Base-by-base conservation (phyloP, 441 rosid genomes). In the Raphanus hybrid region DNA sequence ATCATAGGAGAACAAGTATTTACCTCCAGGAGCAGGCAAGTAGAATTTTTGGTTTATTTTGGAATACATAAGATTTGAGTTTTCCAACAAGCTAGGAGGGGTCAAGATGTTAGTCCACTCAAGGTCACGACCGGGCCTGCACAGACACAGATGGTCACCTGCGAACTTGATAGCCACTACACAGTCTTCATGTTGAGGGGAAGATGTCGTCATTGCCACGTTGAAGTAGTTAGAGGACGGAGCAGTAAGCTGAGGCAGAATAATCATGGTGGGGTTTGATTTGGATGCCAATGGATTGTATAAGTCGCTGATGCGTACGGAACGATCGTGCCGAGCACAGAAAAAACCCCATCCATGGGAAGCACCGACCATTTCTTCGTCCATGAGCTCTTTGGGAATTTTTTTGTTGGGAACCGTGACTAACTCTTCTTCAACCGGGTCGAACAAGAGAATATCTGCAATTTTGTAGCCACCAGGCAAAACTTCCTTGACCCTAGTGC, bases 191-290 rank as follows among this genome's bases (percentile, higher is more conserved):
- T 6, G 65, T 10, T 34, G 26, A 37, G 69, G 57, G 2, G 57
- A 66, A 43, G 55, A 66, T 0, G 70, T 5, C 6, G 69, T 23
- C 70, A 67, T 67, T 67, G 58, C 70, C 8, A 67, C 70, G 4
- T 67, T 67, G 4, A 18, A 23, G 11, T 67, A 20, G 2, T 8
- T 15, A 43, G 7, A 6, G 39, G 18, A 10, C n/a, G 23, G 70
- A 67, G 34, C 32, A 11, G 70, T 67, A n/a, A 67, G 70, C 58
- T 2, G 57, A 45, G 58, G 70, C 39, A 67, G 58, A 67, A 11
- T 15, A 45, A 67, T 41, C 34, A 41, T 16, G 14, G 69, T 20
- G 5, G 55, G 55, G 34, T 65, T 41, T 20, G 69, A 65, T 41
- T 65, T 65, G 34, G 69, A 65, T 41, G 69, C 55, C n/a, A 39